Conservation (phyloP, 768 basidiomycete species). For the Leccinum disarticulatum region DNA sequence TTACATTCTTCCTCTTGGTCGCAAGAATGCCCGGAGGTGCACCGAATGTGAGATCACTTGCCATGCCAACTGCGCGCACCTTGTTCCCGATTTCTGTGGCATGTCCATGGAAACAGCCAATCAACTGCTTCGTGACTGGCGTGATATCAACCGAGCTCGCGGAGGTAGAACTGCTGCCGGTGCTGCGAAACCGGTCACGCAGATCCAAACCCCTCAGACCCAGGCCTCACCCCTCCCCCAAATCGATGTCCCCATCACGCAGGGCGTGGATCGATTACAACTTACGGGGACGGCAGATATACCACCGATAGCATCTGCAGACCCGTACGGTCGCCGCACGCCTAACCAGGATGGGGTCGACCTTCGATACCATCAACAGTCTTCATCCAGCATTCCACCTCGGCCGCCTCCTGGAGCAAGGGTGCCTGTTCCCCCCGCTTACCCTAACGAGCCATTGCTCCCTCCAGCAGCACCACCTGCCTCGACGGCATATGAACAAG, state of each 20-base stretch:
- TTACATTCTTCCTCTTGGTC: conserved; percentile 94
- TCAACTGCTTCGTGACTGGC: conserved; percentile 84
- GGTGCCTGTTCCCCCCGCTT: conserved; percentile 36
- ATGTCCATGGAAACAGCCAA: conserved; percentile 99
- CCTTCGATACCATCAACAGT: conserved; percentile 40
- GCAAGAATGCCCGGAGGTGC: conserved; percentile 95
- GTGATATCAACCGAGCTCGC: conserved; percentile 81
- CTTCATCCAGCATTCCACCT: conserved; percentile 33
- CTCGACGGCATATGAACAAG: conserved; percentile 29
- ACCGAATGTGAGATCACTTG: conserved; percentile 96
- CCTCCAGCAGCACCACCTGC: conserved; percentile 21
- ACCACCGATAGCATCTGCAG: conserved; percentile 23
- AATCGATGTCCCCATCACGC: conserved; percentile 31
- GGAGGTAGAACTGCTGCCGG: conserved; percentile 38
- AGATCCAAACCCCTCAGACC: conserved; percentile 33
- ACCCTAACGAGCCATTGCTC: conserved; percentile 33
- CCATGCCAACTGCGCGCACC: conserved; percentile 95
- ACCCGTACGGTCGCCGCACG: conserved; percentile 25
- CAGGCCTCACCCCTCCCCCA: conserved; percentile 34
- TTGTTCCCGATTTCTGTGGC: conserved; percentile 99
- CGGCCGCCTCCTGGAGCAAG: conserved; percentile 41
- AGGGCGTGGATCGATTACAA: conserved; percentile 47
- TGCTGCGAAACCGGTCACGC: conserved; percentile 36
- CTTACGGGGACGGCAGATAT: conserved; percentile 41
- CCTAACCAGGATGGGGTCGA: conserved; percentile 39